phyloP scores from a whole-genome alignment of 2,329 filamentous ascomycete species.

The Parastagonospora avenae region DNA sequence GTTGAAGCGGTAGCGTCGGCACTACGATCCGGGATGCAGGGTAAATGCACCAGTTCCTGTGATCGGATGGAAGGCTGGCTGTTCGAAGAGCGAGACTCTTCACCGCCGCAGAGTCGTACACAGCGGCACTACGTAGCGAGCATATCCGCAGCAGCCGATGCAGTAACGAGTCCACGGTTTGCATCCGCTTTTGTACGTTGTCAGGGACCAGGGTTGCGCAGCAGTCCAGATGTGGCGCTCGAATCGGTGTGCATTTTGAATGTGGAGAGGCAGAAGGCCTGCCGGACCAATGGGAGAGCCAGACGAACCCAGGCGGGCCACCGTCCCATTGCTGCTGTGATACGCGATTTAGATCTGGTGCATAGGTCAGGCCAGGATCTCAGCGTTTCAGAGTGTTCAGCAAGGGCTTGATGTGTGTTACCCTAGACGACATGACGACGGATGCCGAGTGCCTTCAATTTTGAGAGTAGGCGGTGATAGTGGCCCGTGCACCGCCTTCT shows the following conservation, averaged over 20 bases:
- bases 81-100: slow-evolving; percentile 13
- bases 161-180: slow-evolving; percentile 19
- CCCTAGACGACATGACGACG: not conserved
- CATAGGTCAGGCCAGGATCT: not conserved
- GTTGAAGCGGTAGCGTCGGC: slow-evolving; percentile 33
- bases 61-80: slow-evolving; percentile 15
- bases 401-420: slow-evolving; percentile 8
- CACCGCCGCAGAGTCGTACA: slow-evolving; percentile 20
- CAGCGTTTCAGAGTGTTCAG: slow-evolving; percentile 17
- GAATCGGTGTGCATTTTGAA: slow-evolving; percentile 9
- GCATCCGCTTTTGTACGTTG: slow-evolving; percentile 18
- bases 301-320: slow-evolving; percentile 4
- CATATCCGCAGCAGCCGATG: slow-evolving; percentile 18
- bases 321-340: slow-evolving; percentile 13
- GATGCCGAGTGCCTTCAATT: not conserved
- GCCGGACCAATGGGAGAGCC: slow-evolving; percentile 20
- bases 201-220: slow-evolving; percentile 14
- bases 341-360: slow-evolving; percentile 21
- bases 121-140: slow-evolving; percentile 17
- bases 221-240: slow-evolving; percentile 27
- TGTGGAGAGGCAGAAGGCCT: not conserved
- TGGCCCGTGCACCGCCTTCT: slow-evolving; percentile 16
- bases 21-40: slow-evolving; percentile 34
- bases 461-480: slow-evolving; percentile 1
- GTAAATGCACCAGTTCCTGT: slow-evolving; percentile 19